Conservation (phyloP, 2,329 filamentous ascomycete species). For the Penicillium sp. region DNA sequence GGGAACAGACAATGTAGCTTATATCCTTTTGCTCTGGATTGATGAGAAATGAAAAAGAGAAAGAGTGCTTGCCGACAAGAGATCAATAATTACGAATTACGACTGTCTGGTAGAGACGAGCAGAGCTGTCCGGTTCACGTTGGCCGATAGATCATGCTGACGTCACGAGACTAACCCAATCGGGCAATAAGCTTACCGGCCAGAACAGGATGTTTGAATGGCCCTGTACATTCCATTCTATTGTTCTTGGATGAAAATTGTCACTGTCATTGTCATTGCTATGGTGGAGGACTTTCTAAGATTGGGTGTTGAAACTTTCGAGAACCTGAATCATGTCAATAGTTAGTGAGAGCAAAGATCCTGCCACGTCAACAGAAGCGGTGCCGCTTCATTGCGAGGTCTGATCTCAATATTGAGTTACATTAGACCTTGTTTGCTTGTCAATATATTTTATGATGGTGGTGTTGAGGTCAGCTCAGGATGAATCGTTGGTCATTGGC, state of each 20-base stretch:
- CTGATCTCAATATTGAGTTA: constrained; percentile 10
- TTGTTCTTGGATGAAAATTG: neutral
- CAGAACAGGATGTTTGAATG: neutral
- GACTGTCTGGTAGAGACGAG: too few species aligned
- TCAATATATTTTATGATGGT: neutral
- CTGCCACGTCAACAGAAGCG: constrained; percentile 16
- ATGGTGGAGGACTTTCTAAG: too few species aligned
- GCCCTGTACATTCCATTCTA: too few species aligned
- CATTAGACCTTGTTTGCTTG: constrained; percentile 7
- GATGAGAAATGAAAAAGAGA: neutral
- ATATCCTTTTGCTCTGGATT: neutral
- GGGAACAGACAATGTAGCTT: neutral
- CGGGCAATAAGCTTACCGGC: constrained; percentile 18
- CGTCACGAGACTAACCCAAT: constrained; percentile 30
- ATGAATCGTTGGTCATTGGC: neutral
- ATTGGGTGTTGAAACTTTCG: neutral
- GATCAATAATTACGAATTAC: neutral
- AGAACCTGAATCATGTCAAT: neutral
- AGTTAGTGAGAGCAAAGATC: neutral
- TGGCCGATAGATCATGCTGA: constrained; percentile 27
- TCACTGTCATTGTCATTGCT: too few species aligned
- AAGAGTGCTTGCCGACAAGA: neutral
- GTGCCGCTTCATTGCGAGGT: neutral
- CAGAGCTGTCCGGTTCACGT: too few species aligned
- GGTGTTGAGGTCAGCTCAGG: neutral